Percentiles rank a stretch among this genome's conserved stretches.
phyloP scores from a whole-genome alignment of 164 flowering plant species.

The Protea cynaroides region DNA sequence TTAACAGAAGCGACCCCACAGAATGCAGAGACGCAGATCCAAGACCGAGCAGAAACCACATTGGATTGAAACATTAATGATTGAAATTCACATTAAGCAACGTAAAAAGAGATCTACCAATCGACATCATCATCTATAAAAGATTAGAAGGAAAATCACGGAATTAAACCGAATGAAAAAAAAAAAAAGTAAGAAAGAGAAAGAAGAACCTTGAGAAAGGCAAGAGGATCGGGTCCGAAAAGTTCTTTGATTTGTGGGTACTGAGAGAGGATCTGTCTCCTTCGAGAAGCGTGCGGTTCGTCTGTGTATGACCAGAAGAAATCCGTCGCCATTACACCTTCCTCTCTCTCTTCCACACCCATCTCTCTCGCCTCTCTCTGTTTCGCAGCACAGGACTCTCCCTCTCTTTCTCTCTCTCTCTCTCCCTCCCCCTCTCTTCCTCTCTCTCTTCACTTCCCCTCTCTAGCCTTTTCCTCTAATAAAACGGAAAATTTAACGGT shows the following conservation, averaged over 20 bases:
- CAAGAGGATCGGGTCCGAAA: constrained; percentile 88
- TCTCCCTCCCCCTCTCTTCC: background rate
- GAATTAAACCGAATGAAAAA: background rate
- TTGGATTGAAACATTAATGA: background rate
- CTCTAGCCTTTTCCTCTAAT: background rate
- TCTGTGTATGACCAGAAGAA: constrained; percentile 41
- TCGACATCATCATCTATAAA: too few relatives aligned
- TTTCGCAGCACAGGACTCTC: too few relatives aligned
- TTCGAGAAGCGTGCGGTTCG: constrained; percentile 83
- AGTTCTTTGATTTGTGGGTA: constrained; percentile 87
- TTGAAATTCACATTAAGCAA: background rate
- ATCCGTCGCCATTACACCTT: constrained; percentile 48
- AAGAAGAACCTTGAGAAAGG: constrained; percentile 60
- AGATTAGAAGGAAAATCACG: background rate
- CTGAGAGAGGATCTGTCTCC: constrained; percentile 79
- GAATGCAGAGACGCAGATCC: background rate
- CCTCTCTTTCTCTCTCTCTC: constrained; percentile 2
- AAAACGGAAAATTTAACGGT: background rate
- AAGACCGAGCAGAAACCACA: background rate
- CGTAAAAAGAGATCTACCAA: background rate
- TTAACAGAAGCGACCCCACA: background rate
- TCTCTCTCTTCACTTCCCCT: too few relatives aligned
- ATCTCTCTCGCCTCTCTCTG: constrained; percentile 7
- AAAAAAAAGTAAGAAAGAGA: background rate
- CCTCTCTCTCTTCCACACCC: constrained; percentile 16